Base-by-base conservation (phyloP, 108 stramenopile species). In the Fragilaria crotonensis region DNA sequence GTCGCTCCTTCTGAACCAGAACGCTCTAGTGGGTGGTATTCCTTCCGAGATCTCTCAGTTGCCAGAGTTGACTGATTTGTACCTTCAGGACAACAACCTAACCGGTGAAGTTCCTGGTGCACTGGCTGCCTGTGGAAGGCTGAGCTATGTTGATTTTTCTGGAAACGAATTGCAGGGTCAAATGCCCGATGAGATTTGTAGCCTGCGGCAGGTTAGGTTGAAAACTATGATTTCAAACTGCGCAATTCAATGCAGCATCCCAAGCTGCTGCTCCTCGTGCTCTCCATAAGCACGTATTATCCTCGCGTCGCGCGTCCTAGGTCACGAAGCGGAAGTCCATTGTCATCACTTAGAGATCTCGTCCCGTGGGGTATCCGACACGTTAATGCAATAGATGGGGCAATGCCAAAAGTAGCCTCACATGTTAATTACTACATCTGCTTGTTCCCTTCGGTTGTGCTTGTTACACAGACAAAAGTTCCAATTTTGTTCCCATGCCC, bases 401-500 rank as follows among this genome's bases (percentile, higher is more conserved):
- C n/a, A n/a, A n/a, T n/a, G n/a, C n/a, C n/a, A n/a, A n/a, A n/a
- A n/a, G n/a, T n/a, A n/a, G n/a, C n/a, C n/a, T n/a, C n/a, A n/a
- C n/a, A n/a, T n/a, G n/a, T n/a, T n/a, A n/a, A n/a, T n/a, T n/a
- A n/a, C n/a, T n/a, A n/a, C n/a, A n/a, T n/a, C n/a, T n/a, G n/a
- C n/a, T n/a, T n/a, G n/a, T n/a, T n/a, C n/a, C n/a, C n/a, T n/a
- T n/a, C n/a, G n/a, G n/a, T n/a, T n/a, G n/a, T n/a, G n/a, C n/a
- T 41, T 52, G 28, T 71, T 70, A 80, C 32, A 78, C 67, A 36
- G 85, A 84, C 5, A 62, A 31, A 58, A 89, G 67, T 54, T 85
- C 79, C 33, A 89, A 58, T 22, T 49, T 67, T 25, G 80, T 72
- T 58, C 89, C 83, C 85, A 87, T 84, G 46, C 87, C 91, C 91